phyloP scores from a whole-genome alignment of 805 yeast genomes.

The Vanderwaltozyma tropicalis region DNA sequence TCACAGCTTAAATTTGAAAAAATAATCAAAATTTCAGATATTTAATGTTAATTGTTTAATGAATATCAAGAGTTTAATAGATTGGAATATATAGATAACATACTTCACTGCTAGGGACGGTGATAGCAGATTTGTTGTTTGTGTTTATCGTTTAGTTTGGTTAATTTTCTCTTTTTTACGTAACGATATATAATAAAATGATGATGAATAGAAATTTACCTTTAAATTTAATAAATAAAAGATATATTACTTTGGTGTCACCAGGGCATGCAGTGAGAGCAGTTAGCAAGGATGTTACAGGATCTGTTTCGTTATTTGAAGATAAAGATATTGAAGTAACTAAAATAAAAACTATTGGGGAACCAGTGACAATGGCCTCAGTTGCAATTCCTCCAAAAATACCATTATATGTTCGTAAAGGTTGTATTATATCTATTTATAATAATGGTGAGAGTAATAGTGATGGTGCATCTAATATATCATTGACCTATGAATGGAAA shows the following conservation, averaged over 20 bases:
- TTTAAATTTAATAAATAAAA: constrained; percentile 1
- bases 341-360: constrained; percentile 14
- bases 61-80: too few species aligned
- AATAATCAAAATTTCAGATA: too few species aligned
- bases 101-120: too few species aligned
- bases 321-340: constrained; percentile 5
- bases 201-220: background rate
- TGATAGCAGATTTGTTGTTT: too few species aligned
- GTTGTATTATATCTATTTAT: constrained; percentile 21
- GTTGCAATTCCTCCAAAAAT: constrained; percentile 12
- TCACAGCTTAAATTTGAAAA: too few species aligned
- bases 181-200: too few species aligned
- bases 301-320: background rate
- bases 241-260: constrained; percentile 15
- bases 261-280: constrained; percentile 3
- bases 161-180: too few species aligned
- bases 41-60: too few species aligned
- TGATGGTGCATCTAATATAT: constrained; percentile 1
- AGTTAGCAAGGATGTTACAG: background rate
- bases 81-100: too few species aligned
- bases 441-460: constrained; percentile 3
- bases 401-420: constrained; percentile 19
- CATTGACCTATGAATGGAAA: constrained; percentile 16
- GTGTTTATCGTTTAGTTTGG: too few species aligned
- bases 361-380: constrained; percentile 20